Evolutionary conservation across 2,329 filamentous ascomycete species (phyloP).

Genomic region (Daldinia sp.): DNA sequence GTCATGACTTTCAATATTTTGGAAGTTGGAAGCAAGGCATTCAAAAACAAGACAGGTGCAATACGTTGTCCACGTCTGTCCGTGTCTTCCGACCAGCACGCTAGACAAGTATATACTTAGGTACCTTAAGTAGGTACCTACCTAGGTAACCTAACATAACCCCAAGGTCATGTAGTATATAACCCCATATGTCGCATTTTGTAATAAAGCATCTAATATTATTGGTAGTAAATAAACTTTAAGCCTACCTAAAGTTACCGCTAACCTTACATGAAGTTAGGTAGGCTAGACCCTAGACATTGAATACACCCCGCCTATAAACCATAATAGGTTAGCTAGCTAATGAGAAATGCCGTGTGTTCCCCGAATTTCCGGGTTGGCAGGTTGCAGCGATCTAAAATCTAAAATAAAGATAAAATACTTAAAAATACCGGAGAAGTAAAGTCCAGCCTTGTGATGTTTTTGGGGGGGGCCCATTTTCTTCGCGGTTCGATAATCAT

Average conservation of each 20-base stretch:
- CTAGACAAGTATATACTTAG: background rate
- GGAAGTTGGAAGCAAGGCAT: background rate
- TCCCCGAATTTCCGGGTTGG: conserved; percentile 33
- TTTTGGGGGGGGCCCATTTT: background rate
- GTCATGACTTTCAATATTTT: background rate
- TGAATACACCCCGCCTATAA: conserved; percentile 1
- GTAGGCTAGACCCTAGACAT: background rate
- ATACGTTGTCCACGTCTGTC: background rate
- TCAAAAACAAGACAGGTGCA: background rate
- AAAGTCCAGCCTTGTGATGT: background rate
- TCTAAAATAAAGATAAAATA: conserved; percentile 1
- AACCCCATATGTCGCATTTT: too few relatives aligned
- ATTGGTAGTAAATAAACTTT: too few relatives aligned
- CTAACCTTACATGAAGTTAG: background rate
- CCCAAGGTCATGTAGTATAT: too few relatives aligned
- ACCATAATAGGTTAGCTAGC: background rate
- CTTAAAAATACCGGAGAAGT: conserved; percentile 6
- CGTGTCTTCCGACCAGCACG: background rate
- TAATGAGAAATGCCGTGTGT: conserved; percentile 30
- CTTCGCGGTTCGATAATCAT: background rate
- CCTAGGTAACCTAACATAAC: too few relatives aligned
- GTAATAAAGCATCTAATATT: too few relatives aligned
- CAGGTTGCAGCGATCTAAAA: conserved; percentile 21
- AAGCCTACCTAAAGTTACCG: background rate
- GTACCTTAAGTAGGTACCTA: too few relatives aligned